A percentile compares a stretch with the other conserved stretches of the same genome.
Conservation (phyloP, 805 yeast genomes). For the Saturnispora ahearnii region DNA sequence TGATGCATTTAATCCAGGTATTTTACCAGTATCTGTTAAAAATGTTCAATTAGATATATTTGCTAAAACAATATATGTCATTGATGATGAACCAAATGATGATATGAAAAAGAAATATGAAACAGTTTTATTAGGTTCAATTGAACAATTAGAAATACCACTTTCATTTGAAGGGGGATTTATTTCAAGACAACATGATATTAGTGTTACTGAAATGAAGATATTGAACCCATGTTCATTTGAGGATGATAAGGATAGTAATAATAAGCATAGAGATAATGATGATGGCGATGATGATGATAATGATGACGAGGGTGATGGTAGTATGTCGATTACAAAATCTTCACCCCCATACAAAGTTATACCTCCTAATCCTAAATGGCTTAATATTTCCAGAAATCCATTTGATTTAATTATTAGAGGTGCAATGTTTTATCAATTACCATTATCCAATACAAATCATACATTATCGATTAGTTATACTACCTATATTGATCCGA, state of each 20-base stretch:
- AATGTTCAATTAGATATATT: conserved; percentile 76
- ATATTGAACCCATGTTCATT: conserved; percentile 61
- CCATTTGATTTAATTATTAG: conserved; percentile 82
- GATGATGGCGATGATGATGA: conserved; percentile 6
- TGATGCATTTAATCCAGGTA: conserved; percentile 82
- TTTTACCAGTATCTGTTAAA: conserved; percentile 54
- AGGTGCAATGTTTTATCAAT: conserved; percentile 69
- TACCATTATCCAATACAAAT: conserved; percentile 51
- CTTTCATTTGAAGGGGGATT: conserved; percentile 70
- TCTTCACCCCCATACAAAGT: background rate
- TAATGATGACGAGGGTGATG: conserved; percentile 3
- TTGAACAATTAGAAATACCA: conserved; percentile 59
- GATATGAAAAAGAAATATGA: conserved; percentile 10
- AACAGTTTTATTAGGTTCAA: conserved; percentile 70
- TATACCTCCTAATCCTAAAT: conserved; percentile 35
- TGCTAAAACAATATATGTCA: conserved; percentile 55
- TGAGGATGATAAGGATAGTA: conserved; percentile 14
- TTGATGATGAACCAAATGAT: background rate
- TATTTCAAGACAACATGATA: conserved; percentile 48
- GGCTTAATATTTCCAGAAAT: conserved; percentile 66
- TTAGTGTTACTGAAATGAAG: conserved; percentile 62
- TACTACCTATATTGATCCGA: conserved; percentile 48
- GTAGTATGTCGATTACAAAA: background rate
- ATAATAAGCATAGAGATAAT: conserved; percentile 13
- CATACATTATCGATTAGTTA: conserved; percentile 56